Percentiles rank a stretch among this genome's conserved stretches.
Evolutionary conservation across 768 basidiomycete genomes (phyloP).

Genomic region (Hygrocybe coccinea): DNA sequence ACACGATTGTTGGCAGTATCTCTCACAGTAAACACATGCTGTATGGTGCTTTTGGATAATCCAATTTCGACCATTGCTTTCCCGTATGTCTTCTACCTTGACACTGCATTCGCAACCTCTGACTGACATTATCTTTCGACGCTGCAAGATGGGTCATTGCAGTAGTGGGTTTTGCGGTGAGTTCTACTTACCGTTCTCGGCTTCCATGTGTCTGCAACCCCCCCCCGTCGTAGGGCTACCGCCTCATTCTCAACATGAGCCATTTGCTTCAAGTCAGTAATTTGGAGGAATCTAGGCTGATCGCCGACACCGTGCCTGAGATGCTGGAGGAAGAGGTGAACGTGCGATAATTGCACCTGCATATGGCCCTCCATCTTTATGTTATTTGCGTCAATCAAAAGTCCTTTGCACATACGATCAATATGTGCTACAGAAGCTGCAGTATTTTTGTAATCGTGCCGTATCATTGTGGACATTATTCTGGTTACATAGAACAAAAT

Average conservation of each 20-base stretch:
- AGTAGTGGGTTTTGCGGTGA: constrained; percentile 21
- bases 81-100: constrained; percentile 12
- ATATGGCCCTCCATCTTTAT: no score
- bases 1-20: constrained; percentile 7
- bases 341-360: background rate
- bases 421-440: no score
- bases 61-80: constrained; percentile 18
- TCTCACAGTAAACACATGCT: constrained; percentile 16
- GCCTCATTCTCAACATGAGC: constrained; percentile 25
- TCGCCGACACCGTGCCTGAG: background rate
- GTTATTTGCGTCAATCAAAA: no score
- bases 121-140: background rate
- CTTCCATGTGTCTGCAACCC: background rate
- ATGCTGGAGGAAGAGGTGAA: background rate
- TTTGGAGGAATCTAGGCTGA: background rate
- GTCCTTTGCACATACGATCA: no score
- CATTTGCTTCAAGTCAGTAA: constrained; percentile 12
- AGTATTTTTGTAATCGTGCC: no score
- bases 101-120: background rate
- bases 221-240: constrained; percentile 15
- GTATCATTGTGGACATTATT: no score
- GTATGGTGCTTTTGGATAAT: constrained; percentile 13
- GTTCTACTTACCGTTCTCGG: background rate
- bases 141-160: constrained; percentile 20
- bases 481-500: no score